A percentile compares a stretch with the other conserved stretches of the same genome.
phyloP scores from a whole-genome alignment of 139 green algal genomes.

The Ettlia oleoabundans region DNA sequence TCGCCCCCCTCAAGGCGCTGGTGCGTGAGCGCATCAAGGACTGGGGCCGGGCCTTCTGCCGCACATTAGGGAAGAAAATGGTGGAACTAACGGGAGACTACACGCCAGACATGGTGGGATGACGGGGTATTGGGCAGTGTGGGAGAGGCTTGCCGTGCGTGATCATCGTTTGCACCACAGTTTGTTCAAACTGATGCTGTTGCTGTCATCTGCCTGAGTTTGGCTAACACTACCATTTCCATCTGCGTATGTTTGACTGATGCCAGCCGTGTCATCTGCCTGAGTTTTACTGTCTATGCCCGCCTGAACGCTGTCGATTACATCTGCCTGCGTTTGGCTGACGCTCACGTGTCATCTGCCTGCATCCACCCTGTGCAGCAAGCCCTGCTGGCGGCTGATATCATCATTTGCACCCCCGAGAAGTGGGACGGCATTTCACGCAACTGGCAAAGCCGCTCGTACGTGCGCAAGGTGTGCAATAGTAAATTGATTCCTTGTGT shows the following conservation, averaged over 20 bases:
- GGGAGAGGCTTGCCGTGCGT: no score
- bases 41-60: constrained; percentile 87
- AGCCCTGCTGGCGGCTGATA: constrained; percentile 85
- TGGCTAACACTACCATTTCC: no score
- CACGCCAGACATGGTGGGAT: constrained; percentile 37
- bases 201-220: no score
- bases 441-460: constrained; percentile 85
- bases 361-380: not conserved
- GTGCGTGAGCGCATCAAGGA: constrained; percentile 95
- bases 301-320: not conserved
- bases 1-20: constrained; percentile 95
- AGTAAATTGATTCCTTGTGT: not conserved
- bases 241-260: no score
- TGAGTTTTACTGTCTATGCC: no score
- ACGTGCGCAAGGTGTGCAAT: constrained; percentile 72
- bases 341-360: no score
- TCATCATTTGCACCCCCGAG: constrained; percentile 97
- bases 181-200: no score
- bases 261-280: no score
- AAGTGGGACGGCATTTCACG: constrained; percentile 98
- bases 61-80: constrained; percentile 76
- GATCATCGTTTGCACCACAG: no score
- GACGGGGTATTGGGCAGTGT: no score
- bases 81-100: constrained; percentile 90
- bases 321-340: not conserved